A percentile compares a stretch with the other conserved stretches of the same genome.
These are phyloP conservation scores for Paratinospora sagittata DNA, from an alignment of 164 flowering plant genomes.

Conservation along the genomic window DNA sequence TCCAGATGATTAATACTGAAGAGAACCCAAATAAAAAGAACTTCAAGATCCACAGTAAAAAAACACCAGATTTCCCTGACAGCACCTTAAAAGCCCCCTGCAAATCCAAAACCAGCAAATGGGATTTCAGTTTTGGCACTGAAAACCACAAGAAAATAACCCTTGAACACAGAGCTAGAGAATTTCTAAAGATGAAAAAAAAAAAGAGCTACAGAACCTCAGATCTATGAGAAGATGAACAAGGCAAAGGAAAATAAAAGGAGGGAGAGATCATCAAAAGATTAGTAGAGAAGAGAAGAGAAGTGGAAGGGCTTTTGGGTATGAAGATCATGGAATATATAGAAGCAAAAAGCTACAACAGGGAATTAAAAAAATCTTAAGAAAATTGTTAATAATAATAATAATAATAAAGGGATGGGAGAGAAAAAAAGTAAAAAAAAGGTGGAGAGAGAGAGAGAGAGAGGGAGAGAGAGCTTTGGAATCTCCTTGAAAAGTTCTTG, in stretches of 20 bases:
- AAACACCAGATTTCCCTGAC: no score
- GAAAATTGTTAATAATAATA: constrained; percentile 5
- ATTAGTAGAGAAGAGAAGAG: constrained; percentile 15
- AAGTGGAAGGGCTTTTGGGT: constrained; percentile 44
- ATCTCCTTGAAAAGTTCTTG: no score
- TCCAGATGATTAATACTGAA: neutral
- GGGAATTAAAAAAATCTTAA: constrained; percentile 2
- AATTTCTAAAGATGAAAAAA: no score
- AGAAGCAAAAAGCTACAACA: no score
- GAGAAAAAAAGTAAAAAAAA: constrained; percentile 2
- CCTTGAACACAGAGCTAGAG: no score
- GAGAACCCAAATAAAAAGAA: constrained; percentile 3
- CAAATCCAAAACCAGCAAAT: constrained; percentile 8
- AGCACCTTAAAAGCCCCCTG: no score
- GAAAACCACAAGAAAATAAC: constrained; percentile 15
- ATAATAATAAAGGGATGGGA: neutral
- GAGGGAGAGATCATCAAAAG: no score
- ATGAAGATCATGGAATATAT: no score
- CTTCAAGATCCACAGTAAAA: neutral
- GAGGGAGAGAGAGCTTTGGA: no score
- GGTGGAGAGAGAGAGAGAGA: neutral
- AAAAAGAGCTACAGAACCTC: no score
- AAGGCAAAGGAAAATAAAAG: neutral
- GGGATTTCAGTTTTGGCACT: constrained; percentile 11
- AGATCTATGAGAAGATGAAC: no score